A percentile compares a stretch with the other conserved stretches of the same genome.
phyloP scores from a whole-genome alignment of 352 stramenopile species.

The Phytophthora chlamydospora region DNA sequence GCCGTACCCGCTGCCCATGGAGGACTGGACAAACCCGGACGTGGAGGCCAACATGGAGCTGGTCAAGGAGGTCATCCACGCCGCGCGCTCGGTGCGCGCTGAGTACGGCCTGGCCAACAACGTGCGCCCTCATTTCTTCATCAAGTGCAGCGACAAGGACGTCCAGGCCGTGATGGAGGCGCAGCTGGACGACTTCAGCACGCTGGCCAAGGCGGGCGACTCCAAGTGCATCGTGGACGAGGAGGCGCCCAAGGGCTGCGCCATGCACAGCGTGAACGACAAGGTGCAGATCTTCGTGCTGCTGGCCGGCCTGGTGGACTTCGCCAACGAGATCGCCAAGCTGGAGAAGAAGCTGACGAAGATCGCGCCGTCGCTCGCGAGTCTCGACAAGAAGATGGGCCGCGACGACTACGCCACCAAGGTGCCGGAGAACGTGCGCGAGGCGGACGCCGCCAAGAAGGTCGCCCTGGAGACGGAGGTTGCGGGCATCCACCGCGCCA shows the following conservation, averaged over 20 bases:
- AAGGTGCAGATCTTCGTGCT: slow-evolving; percentile 92
- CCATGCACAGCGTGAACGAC: slow-evolving; percentile 95
- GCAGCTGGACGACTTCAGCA: slow-evolving; percentile 95
- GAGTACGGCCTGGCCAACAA: slow-evolving; percentile 87
- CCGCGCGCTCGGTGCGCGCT: slow-evolving; percentile 93
- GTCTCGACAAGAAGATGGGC: slow-evolving; percentile 79
- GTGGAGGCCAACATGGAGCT: slow-evolving; percentile 94
- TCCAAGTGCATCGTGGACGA: slow-evolving; percentile 90
- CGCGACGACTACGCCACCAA: slow-evolving; percentile 84
- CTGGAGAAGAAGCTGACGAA: slow-evolving; percentile 90
- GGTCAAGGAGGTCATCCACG: slow-evolving; percentile 95
- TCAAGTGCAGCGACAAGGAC: slow-evolving; percentile 89
- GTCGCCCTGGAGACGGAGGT: slow-evolving; percentile 84
- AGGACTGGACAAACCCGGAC: slow-evolving; percentile 86
- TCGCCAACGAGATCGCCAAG: slow-evolving; percentile 91
- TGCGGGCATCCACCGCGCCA: slow-evolving; percentile 76
- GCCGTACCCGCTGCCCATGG: slow-evolving; percentile 74
- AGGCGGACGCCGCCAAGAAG: slow-evolving; percentile 80
- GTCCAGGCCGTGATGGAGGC: slow-evolving; percentile 74
- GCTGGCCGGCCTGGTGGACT: slow-evolving; percentile 84
- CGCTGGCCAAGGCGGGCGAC: slow-evolving; percentile 92
- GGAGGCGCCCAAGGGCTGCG: slow-evolving; percentile 84
- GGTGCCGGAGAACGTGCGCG: slow-evolving; percentile 80
- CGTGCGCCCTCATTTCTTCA: slow-evolving; percentile 82
- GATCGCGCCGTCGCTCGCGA: slow-evolving; percentile 74